Evolutionary conservation across 2,329 filamentous ascomycete genomes (phyloP), one percentile per base, ranked within the genome.

Genomic region (Aureobasidium sp.): DNA sequence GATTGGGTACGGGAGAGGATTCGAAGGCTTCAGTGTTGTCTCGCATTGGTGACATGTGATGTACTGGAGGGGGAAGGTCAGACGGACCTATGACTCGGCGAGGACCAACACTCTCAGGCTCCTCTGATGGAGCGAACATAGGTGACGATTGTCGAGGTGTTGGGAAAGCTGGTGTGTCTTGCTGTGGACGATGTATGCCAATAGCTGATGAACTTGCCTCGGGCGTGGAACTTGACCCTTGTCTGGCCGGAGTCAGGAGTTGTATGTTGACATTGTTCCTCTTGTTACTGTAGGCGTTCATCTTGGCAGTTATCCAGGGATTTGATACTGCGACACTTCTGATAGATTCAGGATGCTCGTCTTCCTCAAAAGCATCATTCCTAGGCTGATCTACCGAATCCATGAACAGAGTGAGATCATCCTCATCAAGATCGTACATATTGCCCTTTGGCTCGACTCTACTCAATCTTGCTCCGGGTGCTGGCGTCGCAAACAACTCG

Each of bases 241-340:
- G 59, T 29, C 34, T 59, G 17, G 56, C 62, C 10, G 62, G 57
- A 1, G 51, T 65, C 20, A 62, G 27, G 32, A 67, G n/a, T n/a
- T 64, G 7, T 17, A 12, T 7, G 37, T 24, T 34, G 32, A 61
- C 64, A 13, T n/a, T 46, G 32, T 59, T 69, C 0, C 63, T 63
- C 56, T 69, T 72, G 15, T 57, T 53, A 26, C 69, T 44, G 1
- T 63, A 57, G 17, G 74, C 61, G 50, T 80, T 79, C 72, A 82
- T 75, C 63, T 76, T 79, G 27, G 79, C 78, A 47, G 79, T 73
- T 0, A 76, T 76, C 78, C 78, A 82, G 1, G 80, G 80, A 64
- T 82, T 81, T 1, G 74, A 78, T 5, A 77, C 60, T 4, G 65
- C 69, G 29, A 71, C 66, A 60, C 74, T 71, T 51, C 66, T 72